Percentiles rank a stretch among this genome's conserved stretches.
Conservation (phyloP, 768 basidiomycete species). For the Tylopilus sp. region DNA sequence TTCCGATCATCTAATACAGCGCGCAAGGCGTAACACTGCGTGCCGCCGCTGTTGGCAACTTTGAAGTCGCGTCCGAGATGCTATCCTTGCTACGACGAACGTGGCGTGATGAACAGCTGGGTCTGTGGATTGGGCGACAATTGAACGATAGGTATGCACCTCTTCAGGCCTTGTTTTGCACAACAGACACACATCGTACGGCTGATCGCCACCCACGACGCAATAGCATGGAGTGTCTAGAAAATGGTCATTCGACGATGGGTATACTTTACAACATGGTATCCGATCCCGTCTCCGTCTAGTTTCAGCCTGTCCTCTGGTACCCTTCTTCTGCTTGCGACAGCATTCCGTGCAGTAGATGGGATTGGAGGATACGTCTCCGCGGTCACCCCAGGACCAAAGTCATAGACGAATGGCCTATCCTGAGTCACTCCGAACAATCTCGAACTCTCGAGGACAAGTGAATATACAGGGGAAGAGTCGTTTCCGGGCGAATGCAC, state of each 20-base stretch:
- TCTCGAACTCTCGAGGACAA: conserved; percentile 73
- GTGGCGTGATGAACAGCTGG: too few species aligned
- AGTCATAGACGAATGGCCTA: conserved; percentile 76
- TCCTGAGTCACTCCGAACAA: conserved; percentile 77
- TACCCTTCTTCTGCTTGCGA: conserved; percentile 12
- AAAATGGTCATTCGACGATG: conserved; percentile 25
- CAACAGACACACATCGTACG: too few species aligned
- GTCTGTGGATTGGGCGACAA: too few species aligned
- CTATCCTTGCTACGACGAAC: too few species aligned
- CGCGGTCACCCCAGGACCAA: conserved; percentile 58
- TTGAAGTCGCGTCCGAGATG: too few species aligned
- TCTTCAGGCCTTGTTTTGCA: too few species aligned
- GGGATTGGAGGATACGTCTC: conserved; percentile 51
- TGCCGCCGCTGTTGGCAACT: too few species aligned
- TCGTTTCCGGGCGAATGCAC: conserved; percentile 80
- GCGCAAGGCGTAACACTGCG: too few species aligned
- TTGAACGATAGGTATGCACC: too few species aligned
- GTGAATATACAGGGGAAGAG: conserved; percentile 70
- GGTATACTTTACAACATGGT: conserved; percentile 48
- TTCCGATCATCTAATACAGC: too few species aligned
- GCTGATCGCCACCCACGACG: too few species aligned
- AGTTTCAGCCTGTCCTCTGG: conserved; percentile 25
- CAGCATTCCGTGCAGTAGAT: conserved; percentile 23
- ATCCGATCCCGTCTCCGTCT: conserved; percentile 41
- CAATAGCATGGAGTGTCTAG: not conserved